Evolutionary conservation across 2,329 filamentous ascomycete genomes (phyloP), one percentile per base, ranked within the genome.

Genomic region (Dothidotthia symphoricarpi): DNA sequence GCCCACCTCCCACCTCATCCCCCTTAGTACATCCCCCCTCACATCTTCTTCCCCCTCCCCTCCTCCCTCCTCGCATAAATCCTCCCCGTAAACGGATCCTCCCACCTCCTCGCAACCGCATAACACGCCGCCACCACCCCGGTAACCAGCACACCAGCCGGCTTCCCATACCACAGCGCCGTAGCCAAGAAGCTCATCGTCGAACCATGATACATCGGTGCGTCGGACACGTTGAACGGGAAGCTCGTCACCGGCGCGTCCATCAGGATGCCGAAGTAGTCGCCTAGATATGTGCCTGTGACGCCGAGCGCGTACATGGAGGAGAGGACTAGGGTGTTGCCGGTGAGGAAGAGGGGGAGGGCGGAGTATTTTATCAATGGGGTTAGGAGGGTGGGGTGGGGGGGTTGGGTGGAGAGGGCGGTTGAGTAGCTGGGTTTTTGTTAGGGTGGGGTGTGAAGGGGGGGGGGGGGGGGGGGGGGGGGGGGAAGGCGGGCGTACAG

Each of bases 191-290:
- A 98, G 71, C 85, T 91, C 77, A 95, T 77, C 16, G 91, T 93
- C 46, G 84, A 88, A 41, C 93, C 93, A 73, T 89, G 86, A 75
- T 98, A 98, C 93, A 98, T 98, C 47, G 93, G 93, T 35, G 88
- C 85, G 51, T 82, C 80, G 37, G 85, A 90, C 45, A 97, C 78
- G 69, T 86, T 97, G 77, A 98, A 98, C 2, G 93, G 93, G 66
- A 98, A 98, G 11, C 87, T 85, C 10, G 89, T 95, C 35, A 98
- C 90, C 59, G 91, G 91, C 53, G 85, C 74, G 64, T 97, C 91
- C 89, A 96, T 95, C 51, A 98, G 76, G 66, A 97, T 96, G 55
- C 93, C 93, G 65, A 97, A 98, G 76, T 98, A 98, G 74, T 98
- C 93, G 55, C 93, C 93, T 24, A 98, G 76, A 66, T 96, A 98